A percentile compares a stretch with the other conserved stretches of the same genome.
Conservation (phyloP, 345 rosid species). For the Acer negundo region DNA sequence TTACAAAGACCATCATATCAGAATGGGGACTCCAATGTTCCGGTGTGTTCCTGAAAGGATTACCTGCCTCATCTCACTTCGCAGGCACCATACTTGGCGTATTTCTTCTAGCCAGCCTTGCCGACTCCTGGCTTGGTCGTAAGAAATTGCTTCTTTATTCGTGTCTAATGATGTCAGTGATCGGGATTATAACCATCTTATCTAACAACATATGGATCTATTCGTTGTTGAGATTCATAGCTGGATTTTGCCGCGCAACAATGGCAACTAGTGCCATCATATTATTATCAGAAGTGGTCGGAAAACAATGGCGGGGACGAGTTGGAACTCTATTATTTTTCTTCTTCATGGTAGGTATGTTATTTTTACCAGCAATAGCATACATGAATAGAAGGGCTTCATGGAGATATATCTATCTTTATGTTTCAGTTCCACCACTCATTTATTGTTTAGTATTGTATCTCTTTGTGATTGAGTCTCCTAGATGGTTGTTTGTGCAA, state of each 20-base stretch:
- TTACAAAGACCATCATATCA: conserved; percentile 40
- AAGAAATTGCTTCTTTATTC: conserved; percentile 50
- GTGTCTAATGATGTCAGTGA: conserved; percentile 38
- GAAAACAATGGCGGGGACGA: conserved; percentile 46
- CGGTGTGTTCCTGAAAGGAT: conserved; percentile 38
- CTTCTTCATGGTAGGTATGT: too few relatives aligned
- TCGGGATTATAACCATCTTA: conserved; percentile 34
- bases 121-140: conserved; percentile 58
- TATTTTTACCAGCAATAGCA: too few relatives aligned
- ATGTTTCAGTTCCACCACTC: too few relatives aligned
- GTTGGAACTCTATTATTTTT: conserved; percentile 4
- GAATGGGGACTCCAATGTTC: conserved; percentile 44
- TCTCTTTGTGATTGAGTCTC: too few relatives aligned
- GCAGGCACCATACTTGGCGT: background rate
- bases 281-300: conserved; percentile 47
- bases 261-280: conserved; percentile 23
- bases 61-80: conserved; percentile 36
- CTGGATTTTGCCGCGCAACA: background rate
- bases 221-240: conserved; percentile 22
- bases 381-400: too few relatives aligned
- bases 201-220: conserved; percentile 13
- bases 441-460: too few relatives aligned
- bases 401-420: too few relatives aligned
- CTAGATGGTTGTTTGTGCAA: too few relatives aligned
- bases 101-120: conserved; percentile 42